phyloP scores from a whole-genome alignment of 805 yeast species.

The Kregervanrija fluxuum region DNA sequence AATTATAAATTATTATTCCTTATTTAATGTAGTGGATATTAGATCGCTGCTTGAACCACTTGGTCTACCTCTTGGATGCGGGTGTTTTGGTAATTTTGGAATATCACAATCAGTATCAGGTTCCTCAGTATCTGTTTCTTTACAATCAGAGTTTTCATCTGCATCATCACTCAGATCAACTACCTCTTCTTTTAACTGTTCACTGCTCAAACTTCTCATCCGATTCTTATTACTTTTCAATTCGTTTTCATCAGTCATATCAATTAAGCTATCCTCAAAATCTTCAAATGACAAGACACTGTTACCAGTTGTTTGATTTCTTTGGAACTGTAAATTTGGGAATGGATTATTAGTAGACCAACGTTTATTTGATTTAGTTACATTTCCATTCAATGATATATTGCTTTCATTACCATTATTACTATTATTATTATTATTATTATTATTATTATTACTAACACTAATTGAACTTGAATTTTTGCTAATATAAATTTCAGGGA shows the following conservation, averaged over 20 bases:
- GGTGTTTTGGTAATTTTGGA: background rate
- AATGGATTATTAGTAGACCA: conserved; percentile 23
- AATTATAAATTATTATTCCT: too few relatives aligned
- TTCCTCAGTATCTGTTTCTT: background rate
- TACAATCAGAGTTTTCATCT: background rate
- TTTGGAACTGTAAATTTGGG: conserved; percentile 8
- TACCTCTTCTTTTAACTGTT: conserved; percentile 18
- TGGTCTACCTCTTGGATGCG: background rate
- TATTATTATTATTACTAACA: background rate
- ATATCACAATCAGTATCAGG: background rate
- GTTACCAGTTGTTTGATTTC: conserved; percentile 1
- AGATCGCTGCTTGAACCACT: background rate
- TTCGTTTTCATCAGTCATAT: background rate
- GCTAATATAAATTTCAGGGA: too few relatives aligned
- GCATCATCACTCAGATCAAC: conserved; percentile 20
- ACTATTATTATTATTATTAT: background rate
- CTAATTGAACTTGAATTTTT: too few relatives aligned
- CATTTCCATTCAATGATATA: conserved; percentile 8
- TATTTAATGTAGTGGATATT: too few relatives aligned
- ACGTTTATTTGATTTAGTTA: conserved; percentile 4
- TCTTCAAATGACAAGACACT: conserved; percentile 8
- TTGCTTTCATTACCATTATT: background rate
- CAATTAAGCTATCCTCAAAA: conserved; percentile 4
- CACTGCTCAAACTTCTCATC: conserved; percentile 13
- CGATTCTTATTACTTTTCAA: background rate